Evolutionary conservation across 73 alveolate species (phyloP), one percentile per base, ranked within the genome.

Genomic region (Paramecium sonneborni): DNA sequence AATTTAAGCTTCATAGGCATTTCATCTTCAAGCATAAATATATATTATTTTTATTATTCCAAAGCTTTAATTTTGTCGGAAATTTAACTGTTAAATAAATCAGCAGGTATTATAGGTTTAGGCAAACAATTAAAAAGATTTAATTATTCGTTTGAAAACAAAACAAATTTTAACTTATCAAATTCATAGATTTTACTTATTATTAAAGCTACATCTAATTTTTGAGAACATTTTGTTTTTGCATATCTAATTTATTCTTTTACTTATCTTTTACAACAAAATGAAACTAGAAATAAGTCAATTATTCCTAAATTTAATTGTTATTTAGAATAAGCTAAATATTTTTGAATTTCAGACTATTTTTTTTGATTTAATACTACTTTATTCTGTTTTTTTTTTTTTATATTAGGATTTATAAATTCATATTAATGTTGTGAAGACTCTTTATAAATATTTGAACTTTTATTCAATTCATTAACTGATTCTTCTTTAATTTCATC

Each of bases 51-150:
- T 35, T 35, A 14, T 35, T 74, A 38, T 74, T 74, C 87, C 8
- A 74, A 32, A n/a, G 39, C 87, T 28, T 32, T 74, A 8, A 74
- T 30, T 74, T 74, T 74, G 14, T 74, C 37, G 7, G 39, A 35
- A 10, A 35, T 18, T 2, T 38, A 14, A 14, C 23, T 12, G 34
- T 74, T 43, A 74, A 74, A 74, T 74, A 74, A 74, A 32, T 74
- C 58, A 35, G 32, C 57, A 3, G 87, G 87, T 8, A 74, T 74
- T 34, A n/a, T 32, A 14, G 87, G 86, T 57, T 85, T 85, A 0
- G 93, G 93, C 2, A 85, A 21, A 85, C 38, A 85, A 24, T 85
- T 44, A 32, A 85, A 85, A 24, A 85, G 10, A 23, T 85, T 85
- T 30, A 85, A 15, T 5, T 85, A 57, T 20, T 85, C 86, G 11